These are phyloP conservation scores for Diaporthe humulicola DNA, from an alignment of 2,329 filamentous ascomycete genomes.

Conservation along the genomic window DNA sequence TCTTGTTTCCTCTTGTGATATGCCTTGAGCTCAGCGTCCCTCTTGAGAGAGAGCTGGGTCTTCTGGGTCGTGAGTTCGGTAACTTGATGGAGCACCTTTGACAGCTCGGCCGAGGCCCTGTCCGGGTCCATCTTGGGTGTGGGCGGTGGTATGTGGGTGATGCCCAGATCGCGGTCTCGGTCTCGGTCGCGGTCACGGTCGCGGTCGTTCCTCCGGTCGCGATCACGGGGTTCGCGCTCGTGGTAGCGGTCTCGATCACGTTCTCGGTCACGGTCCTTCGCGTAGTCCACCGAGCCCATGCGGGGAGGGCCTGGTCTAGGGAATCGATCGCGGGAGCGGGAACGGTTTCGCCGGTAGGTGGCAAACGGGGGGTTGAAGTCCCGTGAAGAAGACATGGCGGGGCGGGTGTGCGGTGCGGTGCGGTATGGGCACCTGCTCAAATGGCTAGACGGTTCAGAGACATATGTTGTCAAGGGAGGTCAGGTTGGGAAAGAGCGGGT, in stretches of 20 bases:
- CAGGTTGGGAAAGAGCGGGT: conserved; percentile 5
- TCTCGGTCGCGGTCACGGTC: conserved; percentile 25
- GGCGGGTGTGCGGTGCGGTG: conserved; percentile 4
- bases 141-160: neutral
- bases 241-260: neutral
- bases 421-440: conserved; percentile 22
- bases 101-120: conserved; percentile 32
- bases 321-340: conserved; percentile 17
- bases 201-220: conserved; percentile 21
- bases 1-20: conserved; percentile 26
- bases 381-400: conserved; percentile 30
- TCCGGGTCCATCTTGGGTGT: conserved; percentile 27
- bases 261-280: conserved; percentile 5
- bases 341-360: conserved; percentile 20
- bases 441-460: conserved; percentile 9
- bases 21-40: conserved; percentile 26
- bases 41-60: conserved; percentile 27
- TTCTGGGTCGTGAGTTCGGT: conserved; percentile 24
- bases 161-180: conserved; percentile 20
- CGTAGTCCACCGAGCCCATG: conserved; percentile 3
- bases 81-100: conserved; percentile 11
- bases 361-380: conserved; percentile 25
- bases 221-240: conserved; percentile 14
- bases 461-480: conserved; percentile 21
- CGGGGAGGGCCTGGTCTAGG: conserved; percentile 1